Conservation (phyloP, 2,329 filamentous ascomycete genomes). For the Pyricularia sp. region DNA sequence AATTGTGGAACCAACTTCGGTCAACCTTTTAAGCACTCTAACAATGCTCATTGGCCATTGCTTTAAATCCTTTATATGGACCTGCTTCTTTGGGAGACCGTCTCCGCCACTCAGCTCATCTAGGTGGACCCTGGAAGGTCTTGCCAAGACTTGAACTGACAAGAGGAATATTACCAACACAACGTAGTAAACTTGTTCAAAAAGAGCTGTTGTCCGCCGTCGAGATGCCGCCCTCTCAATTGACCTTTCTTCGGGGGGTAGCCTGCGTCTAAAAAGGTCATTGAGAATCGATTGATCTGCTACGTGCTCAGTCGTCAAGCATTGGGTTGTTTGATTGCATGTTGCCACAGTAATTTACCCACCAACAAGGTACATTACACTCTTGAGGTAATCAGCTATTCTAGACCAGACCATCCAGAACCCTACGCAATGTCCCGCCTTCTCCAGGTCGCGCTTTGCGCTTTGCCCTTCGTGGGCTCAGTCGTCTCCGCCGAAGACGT, state of each 20-base stretch:
- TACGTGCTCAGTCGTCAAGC: neutral
- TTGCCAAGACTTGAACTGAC: neutral
- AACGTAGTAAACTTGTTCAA: neutral
- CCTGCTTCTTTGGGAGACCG: neutral
- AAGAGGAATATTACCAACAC: neutral
- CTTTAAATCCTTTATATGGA: neutral
- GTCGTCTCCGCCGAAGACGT: slow-evolving; percentile 27
- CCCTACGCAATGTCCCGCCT: neutral
- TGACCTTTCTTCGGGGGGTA: neutral
- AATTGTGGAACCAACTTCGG: neutral
- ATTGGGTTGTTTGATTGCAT: neutral
- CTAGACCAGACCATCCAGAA: neutral
- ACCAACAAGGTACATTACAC: neutral
- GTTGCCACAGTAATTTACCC: neutral
- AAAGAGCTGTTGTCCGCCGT: neutral
- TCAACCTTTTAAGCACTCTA: neutral
- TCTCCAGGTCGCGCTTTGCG: neutral
- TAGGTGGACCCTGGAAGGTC: neutral
- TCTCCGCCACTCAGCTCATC: neutral
- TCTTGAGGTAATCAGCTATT: neutral
- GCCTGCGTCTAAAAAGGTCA: neutral
- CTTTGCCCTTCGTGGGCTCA: slow-evolving; percentile 31
- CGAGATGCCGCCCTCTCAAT: neutral
- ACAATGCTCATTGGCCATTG: neutral
- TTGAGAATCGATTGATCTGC: neutral